phyloP scores from a whole-genome alignment of 805 yeast genomes.

The Ogataea methanolica region DNA sequence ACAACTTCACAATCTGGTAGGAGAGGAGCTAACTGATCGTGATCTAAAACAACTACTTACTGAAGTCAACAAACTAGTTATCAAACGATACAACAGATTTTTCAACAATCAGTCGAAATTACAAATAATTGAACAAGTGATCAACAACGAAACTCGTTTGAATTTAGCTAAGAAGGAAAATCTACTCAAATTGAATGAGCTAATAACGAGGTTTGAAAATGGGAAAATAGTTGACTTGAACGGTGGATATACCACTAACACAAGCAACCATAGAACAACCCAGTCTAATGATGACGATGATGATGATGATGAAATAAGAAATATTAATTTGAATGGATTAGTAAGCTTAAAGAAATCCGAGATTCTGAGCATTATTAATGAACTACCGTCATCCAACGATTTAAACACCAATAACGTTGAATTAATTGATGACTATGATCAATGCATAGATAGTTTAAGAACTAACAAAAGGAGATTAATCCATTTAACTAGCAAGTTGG shows the following conservation, averaged over 20 bases:
- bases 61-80: slow-evolving; percentile 9
- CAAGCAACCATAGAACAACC: not conserved
- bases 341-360: slow-evolving; percentile 18
- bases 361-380: slow-evolving; percentile 22
- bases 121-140: slow-evolving; percentile 26
- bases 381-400: slow-evolving; percentile 25
- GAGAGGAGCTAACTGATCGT: not conserved
- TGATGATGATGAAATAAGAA: slow-evolving; percentile 10
- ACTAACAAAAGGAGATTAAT: slow-evolving; percentile 12
- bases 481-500: slow-evolving; percentile 10
- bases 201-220: slow-evolving; percentile 22
- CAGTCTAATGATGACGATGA: slow-evolving; percentile 2
- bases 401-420: slow-evolving; percentile 16
- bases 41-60: not conserved
- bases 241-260: slow-evolving; percentile 12
- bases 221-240: slow-evolving; percentile 20
- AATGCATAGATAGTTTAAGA: slow-evolving; percentile 10
- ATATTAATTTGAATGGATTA: slow-evolving; percentile 22
- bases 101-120: slow-evolving; percentile 28
- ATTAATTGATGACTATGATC: slow-evolving; percentile 24
- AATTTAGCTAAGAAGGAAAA: slow-evolving; percentile 14
- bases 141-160: slow-evolving; percentile 19
- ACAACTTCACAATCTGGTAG: slow-evolving; percentile 5
- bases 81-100: slow-evolving; percentile 17
- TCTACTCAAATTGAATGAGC: slow-evolving; percentile 23